Evolutionary conservation across 495 filamentous ascomycete genomes (phyloP).

Genomic region (Bombardia bombarda): DNA sequence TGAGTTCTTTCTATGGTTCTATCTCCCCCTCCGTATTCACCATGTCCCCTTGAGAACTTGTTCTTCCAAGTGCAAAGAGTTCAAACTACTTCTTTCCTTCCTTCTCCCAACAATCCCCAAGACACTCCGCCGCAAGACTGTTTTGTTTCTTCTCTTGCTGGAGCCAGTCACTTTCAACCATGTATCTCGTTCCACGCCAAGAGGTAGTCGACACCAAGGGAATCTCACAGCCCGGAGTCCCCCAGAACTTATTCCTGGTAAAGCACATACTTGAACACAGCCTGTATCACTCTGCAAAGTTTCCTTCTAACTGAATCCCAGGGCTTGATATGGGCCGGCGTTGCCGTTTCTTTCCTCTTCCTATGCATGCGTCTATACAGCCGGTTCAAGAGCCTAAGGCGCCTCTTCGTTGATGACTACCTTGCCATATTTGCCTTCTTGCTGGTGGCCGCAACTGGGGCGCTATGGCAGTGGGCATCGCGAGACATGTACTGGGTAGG

Average conservation of each 20-base stretch:
- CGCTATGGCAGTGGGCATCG: slow-evolving; percentile 4
- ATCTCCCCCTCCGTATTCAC: too few relatives aligned
- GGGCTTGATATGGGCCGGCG: slow-evolving; percentile 5
- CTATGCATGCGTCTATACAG: slow-evolving; percentile 2
- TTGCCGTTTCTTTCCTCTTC: neutral
- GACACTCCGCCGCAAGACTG: too few relatives aligned
- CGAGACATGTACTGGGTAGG: slow-evolving; percentile 2
- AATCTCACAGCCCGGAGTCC: neutral
- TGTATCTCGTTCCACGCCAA: neutral
- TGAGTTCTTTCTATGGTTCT: too few relatives aligned
- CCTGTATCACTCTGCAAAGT: neutral
- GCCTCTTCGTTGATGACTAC: slow-evolving; percentile 8
- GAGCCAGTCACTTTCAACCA: too few relatives aligned
- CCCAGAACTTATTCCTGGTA: neutral
- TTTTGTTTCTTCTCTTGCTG: too few relatives aligned
- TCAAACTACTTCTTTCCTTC: too few relatives aligned
- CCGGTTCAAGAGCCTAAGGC: slow-evolving; percentile 1
- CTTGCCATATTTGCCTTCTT: slow-evolving; percentile 4
- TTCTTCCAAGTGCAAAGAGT: too few relatives aligned
- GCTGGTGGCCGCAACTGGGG: neutral
- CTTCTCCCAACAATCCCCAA: too few relatives aligned
- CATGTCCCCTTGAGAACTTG: too few relatives aligned
- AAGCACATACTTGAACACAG: neutral
- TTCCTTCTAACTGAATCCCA: neutral
- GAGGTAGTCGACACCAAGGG: neutral